Evolutionary conservation across 371 early-diverging fungal genomes (phyloP).

Genomic region (Apophysomyces ossiformis): DNA sequence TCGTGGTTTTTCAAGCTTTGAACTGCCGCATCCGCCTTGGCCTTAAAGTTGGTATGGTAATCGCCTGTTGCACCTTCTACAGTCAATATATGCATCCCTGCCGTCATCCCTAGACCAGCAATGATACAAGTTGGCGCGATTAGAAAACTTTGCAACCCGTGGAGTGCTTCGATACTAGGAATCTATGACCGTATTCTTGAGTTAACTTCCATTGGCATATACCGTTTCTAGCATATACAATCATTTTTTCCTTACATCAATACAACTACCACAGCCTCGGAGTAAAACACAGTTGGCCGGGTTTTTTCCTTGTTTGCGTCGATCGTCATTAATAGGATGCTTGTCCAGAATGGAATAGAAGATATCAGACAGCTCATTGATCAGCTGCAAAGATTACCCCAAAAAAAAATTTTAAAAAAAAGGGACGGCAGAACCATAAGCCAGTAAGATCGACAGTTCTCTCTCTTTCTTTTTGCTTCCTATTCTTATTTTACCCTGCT

Average conservation of each 20-base stretch:
- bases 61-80: conserved; percentile 60
- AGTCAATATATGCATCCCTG: conserved; percentile 48
- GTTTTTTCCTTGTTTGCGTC: conserved; percentile 36
- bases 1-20: conserved; percentile 31
- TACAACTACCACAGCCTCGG: conserved; percentile 51
- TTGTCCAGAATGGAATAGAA: conserved; percentile 32
- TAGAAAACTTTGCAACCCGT: conserved; percentile 48
- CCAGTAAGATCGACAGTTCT: not conserved
- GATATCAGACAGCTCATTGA: conserved; percentile 49
- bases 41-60: conserved; percentile 50
- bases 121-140: conserved; percentile 65
- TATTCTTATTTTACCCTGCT: conserved; percentile 35
- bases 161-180: conserved; percentile 46
- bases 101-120: conserved; percentile 55
- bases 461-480: not conserved
- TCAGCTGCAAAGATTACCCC: conserved; percentile 28
- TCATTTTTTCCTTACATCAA: conserved; percentile 27
- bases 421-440: not conserved
- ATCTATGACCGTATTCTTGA: conserved; percentile 22
- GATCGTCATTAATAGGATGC: conserved; percentile 50
- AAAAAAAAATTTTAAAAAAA: not conserved
- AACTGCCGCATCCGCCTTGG: conserved; percentile 42
- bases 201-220: not conserved
- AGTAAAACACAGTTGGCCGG: conserved; percentile 56
- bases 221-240: not conserved